Evolutionary conservation across 768 basidiomycete species (phyloP), one percentile per base, ranked within the genome.

Genomic region (Punctularia strigosozonata): DNA sequence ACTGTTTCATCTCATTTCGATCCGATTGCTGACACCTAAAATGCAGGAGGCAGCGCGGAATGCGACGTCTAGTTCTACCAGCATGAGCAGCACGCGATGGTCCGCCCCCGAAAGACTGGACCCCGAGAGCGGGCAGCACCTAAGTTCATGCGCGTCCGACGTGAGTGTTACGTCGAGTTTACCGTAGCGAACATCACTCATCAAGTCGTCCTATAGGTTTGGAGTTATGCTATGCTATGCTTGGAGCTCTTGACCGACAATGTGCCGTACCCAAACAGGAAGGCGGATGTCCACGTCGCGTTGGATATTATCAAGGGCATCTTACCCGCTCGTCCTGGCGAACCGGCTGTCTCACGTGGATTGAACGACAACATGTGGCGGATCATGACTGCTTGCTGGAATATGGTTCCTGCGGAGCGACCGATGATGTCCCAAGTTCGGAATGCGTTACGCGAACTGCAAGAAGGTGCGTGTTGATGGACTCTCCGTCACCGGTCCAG

Each of bases 141-240:
- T n/a, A n/a, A 48, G 26, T 35, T 31, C 7, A 36, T 36, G 15
- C 17, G 36, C 7, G 26, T 47, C 22, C 44, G 46, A 41, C 39
- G 41, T 13, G 46, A 43, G n/a, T 44, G 44, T 14, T 43, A 47
- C 15, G 40, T 47, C 13, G 21, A 45, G 17, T 22, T 25, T n/a
- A 26, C 42, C 7, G 31, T 28, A 18, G 4, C 17, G 20, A 23
- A 18, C 30, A 26, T 39, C 6, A 35, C 30, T n/a, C 46, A 34
- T n/a, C 33, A 38, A 18, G 63, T 56, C 12, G 46, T 59, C 31
- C 65, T 64, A 4, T 68, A 71, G 46, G 58, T 70, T 6, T 71
- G 71, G 71, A 64, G 64, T 22, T 68, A 69, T 44, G 68, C 57
- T 8, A 69, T 71, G 62, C 49, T 66, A 4, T 64, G 63, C 41